A percentile compares a stretch with the other conserved stretches of the same genome.
Evolutionary conservation across 805 yeast species (phyloP).

Genomic region (Suhomyces tanzawaensis): DNA sequence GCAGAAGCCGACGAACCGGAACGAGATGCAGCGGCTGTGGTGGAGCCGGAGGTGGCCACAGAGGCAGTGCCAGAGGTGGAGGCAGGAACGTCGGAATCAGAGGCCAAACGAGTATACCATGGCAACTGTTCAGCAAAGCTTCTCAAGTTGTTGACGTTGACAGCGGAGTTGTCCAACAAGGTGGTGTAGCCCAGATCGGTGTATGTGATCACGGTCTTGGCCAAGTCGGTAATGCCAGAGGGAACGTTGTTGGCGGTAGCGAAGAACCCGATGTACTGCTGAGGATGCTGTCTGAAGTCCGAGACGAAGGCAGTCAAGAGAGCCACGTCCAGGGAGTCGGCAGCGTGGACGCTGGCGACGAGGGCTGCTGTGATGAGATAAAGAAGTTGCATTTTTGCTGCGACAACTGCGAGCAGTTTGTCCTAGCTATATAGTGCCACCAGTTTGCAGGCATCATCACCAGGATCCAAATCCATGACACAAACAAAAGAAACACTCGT

Average conservation of each 20-base stretch:
- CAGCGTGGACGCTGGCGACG: slow-evolving; percentile 15
- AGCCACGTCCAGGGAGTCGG: slow-evolving; percentile 17
- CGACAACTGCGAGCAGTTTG: too few relatives aligned
- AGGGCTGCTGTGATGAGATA: background rate
- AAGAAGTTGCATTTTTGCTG: too few relatives aligned
- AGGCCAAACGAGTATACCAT: slow-evolving; percentile 30
- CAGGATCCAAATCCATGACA: too few relatives aligned
- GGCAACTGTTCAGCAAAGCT: slow-evolving; percentile 36
- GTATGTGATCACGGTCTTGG: slow-evolving; percentile 33
- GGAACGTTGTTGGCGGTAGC: slow-evolving; percentile 26
- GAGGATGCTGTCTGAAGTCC: slow-evolving; percentile 31
- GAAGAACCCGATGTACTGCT: slow-evolving; percentile 32
- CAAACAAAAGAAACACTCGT: too few relatives aligned
- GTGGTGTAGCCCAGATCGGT: slow-evolving; percentile 47
- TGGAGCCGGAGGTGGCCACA: slow-evolving; percentile 1
- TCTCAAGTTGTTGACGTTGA: slow-evolving; percentile 23
- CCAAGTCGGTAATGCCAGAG: slow-evolving; percentile 28
- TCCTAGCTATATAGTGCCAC: too few relatives aligned
- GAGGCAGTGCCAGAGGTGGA: slow-evolving; percentile 3
- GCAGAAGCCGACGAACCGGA: slow-evolving; percentile 1
- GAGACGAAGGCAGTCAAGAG: slow-evolving; percentile 36
- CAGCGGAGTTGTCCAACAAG: slow-evolving; percentile 25
- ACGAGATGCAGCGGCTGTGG: slow-evolving; percentile 1
- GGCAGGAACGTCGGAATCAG: slow-evolving; percentile 9
- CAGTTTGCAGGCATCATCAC: too few relatives aligned